phyloP scores from a whole-genome alignment of 306 rosid genomes.

The Betula pendula region DNA sequence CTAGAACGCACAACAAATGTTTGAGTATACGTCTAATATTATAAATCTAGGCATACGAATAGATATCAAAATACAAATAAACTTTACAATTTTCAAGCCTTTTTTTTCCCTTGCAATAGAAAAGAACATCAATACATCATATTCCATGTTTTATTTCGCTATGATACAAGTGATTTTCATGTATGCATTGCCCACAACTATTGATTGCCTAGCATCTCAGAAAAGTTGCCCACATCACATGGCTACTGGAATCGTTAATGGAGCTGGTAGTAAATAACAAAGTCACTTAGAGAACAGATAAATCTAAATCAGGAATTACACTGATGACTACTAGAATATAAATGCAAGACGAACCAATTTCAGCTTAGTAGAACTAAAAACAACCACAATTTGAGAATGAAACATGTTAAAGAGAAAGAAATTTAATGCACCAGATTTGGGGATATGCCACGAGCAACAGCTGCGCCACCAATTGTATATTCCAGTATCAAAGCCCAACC shows the following conservation, averaged over 20 bases:
- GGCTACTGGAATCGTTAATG: neutral
- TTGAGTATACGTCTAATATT: neutral
- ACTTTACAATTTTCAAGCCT: neutral
- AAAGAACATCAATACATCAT: slow-evolving; percentile 1
- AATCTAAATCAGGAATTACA: neutral
- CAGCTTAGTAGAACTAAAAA: slow-evolving; percentile 20
- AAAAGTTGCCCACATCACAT: neutral
- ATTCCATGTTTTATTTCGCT: neutral
- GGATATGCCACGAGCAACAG: slow-evolving; percentile 91
- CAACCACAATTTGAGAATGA: slow-evolving; percentile 3
- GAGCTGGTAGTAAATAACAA: neutral
- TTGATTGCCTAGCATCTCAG: neutral
- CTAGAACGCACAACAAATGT: neutral
- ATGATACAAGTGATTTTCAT: neutral
- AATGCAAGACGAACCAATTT: neutral
- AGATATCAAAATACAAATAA: neutral
- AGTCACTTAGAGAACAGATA: neutral
- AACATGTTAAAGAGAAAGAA: slow-evolving; percentile 10
- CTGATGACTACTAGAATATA: neutral
- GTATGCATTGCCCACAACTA: neutral
- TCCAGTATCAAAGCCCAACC: slow-evolving; percentile 93
- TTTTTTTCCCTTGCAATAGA: neutral
- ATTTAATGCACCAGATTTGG: slow-evolving; percentile 71
- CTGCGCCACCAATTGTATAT: slow-evolving; percentile 82
- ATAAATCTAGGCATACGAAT: neutral